Percentiles rank a stretch among this genome's conserved stretches.
These are phyloP conservation scores for Xylaria sp. DNA, from an alignment of 2,329 filamentous ascomycete genomes.

Conservation along the genomic window DNA sequence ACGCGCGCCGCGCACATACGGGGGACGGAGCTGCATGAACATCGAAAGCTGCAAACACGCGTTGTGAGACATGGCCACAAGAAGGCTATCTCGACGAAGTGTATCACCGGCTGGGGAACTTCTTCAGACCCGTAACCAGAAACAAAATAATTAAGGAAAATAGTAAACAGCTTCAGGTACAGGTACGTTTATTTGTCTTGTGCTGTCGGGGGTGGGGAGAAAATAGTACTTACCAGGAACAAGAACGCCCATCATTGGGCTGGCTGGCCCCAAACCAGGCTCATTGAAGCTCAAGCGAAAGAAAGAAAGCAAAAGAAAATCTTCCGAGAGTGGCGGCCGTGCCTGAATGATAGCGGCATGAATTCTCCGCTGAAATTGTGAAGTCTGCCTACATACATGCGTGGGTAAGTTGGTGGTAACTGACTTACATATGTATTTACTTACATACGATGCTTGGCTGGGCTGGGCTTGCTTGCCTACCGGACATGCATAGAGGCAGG, in stretches of 20 bases:
- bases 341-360: constrained; percentile 23
- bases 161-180: neutral
- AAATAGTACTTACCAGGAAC: neutral
- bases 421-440: neutral
- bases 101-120: constrained; percentile 8
- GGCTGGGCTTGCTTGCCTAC: constrained; percentile 6
- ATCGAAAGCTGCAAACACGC: constrained; percentile 4
- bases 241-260: constrained; percentile 1
- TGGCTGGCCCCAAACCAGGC: neutral
- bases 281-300: constrained; percentile 7
- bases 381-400: constrained; percentile 13
- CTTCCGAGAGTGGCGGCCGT: constrained; percentile 21
- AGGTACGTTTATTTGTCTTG: neutral
- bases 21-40: constrained; percentile 1
- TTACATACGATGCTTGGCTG: constrained; percentile 14
- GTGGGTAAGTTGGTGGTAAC: neutral
- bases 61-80: constrained; percentile 8
- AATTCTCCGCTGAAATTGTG: constrained; percentile 13
- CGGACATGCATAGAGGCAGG: neutral
- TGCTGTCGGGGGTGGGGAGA: constrained; percentile 7
- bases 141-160: neutral
- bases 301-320: neutral
- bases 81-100: constrained; percentile 7
- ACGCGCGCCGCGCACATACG: neutral
- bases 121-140: neutral